Evolutionary conservation across 768 basidiomycete genomes (phyloP).

Genomic region (Mycena rebaudengoi): DNA sequence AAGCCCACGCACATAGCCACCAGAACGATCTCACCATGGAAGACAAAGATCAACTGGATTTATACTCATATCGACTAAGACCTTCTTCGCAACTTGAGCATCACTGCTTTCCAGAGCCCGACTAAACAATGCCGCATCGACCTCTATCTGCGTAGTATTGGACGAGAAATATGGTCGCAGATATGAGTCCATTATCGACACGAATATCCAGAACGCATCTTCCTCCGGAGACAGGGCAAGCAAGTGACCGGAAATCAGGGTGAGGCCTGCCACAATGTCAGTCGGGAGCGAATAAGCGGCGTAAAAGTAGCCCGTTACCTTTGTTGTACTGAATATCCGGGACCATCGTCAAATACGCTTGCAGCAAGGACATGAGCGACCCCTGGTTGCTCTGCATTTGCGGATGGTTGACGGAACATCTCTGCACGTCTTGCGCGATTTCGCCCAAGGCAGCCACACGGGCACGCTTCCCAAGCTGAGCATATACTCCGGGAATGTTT

Average conservation of each 20-base stretch:
- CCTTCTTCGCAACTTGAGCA: constrained; percentile 64
- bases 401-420: constrained; percentile 64
- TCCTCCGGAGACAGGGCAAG: constrained; percentile 83
- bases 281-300: neutral
- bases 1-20: neutral
- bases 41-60: constrained; percentile 64
- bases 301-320: constrained; percentile 52
- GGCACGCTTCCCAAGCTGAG: constrained; percentile 65
- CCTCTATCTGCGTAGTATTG: constrained; percentile 70
- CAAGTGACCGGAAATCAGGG: constrained; percentile 75
- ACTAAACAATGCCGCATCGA: constrained; percentile 77
- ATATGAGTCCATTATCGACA: constrained; percentile 86
- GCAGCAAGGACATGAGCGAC: constrained; percentile 64
- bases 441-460: constrained; percentile 56
- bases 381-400: constrained; percentile 66
- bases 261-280: constrained; percentile 57
- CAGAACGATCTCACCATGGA: constrained; percentile 61
- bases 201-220: constrained; percentile 91
- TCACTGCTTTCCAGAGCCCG: constrained; percentile 75
- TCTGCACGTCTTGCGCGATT: constrained; percentile 67
- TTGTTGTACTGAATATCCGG: constrained; percentile 77
- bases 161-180: constrained; percentile 81
- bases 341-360: constrained; percentile 87
- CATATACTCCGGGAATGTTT: constrained; percentile 73
- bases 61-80: constrained; percentile 73